Evolutionary conservation across 1,284 basidiomycete species (phyloP).

Genomic region (Pseudozyma tsukubaensis): DNA sequence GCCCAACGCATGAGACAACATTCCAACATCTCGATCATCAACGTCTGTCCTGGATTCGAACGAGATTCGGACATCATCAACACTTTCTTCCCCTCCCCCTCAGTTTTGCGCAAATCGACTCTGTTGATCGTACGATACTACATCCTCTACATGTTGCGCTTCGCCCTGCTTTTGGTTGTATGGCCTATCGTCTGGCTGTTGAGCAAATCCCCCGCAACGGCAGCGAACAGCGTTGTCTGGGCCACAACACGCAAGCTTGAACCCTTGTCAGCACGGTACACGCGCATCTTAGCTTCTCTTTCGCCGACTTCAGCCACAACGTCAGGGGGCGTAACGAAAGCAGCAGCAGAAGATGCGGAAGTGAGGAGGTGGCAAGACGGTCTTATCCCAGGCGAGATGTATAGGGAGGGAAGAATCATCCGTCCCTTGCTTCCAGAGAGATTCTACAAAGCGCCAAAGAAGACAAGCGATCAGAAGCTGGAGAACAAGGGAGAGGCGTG

Average conservation of each 20-base stretch:
- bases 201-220: constrained; percentile 42
- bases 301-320: not conserved
- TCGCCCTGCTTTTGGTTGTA: constrained; percentile 15
- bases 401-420: constrained; percentile 39
- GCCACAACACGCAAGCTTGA: constrained; percentile 36
- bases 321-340: not conserved
- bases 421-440: constrained; percentile 21
- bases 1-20: constrained; percentile 20
- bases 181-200: constrained; percentile 56
- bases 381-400: constrained; percentile 27
- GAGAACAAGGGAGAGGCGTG: constrained; percentile 3
- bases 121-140: not conserved
- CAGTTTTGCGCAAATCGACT: not conserved
- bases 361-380: constrained; percentile 18
- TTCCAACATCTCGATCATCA: constrained; percentile 57
- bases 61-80: constrained; percentile 45
- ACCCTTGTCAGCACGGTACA: constrained; percentile 9
- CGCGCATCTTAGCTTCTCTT: constrained; percentile 6
- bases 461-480: not conserved
- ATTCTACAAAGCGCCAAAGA: constrained; percentile 4
- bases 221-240: constrained; percentile 54
- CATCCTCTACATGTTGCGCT: constrained; percentile 11
- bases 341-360: constrained; percentile 1
- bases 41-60: constrained; percentile 66
- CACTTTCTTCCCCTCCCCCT: constrained; percentile 24